These are phyloP conservation scores for Fraxinus sp. DNA, from an alignment of 305 asterid genomes.

Conservation along the genomic window DNA sequence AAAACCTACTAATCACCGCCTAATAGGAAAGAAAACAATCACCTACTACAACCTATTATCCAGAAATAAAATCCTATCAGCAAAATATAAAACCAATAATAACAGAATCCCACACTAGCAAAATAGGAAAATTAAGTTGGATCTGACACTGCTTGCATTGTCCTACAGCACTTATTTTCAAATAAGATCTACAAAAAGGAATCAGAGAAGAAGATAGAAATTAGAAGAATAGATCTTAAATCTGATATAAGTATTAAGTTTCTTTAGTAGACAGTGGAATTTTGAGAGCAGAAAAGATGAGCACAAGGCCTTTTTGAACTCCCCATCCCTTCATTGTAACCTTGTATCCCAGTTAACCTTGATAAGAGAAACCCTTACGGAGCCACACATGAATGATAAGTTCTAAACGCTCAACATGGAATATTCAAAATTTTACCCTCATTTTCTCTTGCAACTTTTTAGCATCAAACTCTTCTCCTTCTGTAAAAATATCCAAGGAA, in stretches of 20 bases:
- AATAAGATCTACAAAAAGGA: not conserved
- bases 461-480: constrained; percentile 82
- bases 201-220: not conserved
- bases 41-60: not conserved
- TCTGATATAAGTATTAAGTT: not conserved
- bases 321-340: constrained; percentile 12
- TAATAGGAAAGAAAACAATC: not conserved
- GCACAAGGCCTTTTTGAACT: not conserved
- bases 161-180: not conserved
- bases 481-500: constrained; percentile 77
- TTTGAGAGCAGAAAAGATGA: not conserved
- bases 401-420: not conserved
- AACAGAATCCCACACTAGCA: constrained; percentile 1
- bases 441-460: constrained; percentile 86
- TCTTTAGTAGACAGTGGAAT: not conserved
- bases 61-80: not conserved
- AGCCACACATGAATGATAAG: constrained; percentile 15
- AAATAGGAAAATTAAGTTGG: not conserved
- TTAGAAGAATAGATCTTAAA: not conserved
- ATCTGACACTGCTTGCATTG: not conserved
- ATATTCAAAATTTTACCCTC: constrained; percentile 62
- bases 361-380: constrained; percentile 5
- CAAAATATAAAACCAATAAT: not conserved
- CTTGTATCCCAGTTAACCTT: not conserved
- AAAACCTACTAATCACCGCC: not conserved